Evolutionary conservation across 768 basidiomycete genomes (phyloP).

Genomic region (Pulveroboletus sp.): DNA sequence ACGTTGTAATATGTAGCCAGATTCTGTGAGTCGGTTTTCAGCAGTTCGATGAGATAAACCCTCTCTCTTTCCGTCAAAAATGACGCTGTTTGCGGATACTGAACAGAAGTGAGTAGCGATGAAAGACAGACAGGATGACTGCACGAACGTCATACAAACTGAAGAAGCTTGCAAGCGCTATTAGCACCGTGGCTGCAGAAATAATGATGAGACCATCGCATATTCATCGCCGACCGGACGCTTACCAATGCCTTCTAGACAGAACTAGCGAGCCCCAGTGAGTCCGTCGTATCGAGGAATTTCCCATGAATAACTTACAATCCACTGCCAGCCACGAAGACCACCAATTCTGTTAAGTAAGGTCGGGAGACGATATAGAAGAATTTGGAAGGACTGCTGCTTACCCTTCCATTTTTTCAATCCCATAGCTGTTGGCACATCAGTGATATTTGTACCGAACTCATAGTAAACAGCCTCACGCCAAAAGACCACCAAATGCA

Average conservation of each 20-base stretch:
- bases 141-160: conserved; percentile 46
- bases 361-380: not conserved
- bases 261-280: conserved; percentile 13
- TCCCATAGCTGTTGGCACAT: conserved; percentile 26
- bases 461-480: conserved; percentile 26
- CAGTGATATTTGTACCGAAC: not conserved
- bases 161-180: conserved; percentile 33
- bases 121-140: not conserved
- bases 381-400: conserved; percentile 19
- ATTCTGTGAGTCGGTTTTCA: conserved; percentile 40
- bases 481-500: conserved; percentile 43
- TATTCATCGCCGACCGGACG: no score
- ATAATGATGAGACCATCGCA: not conserved
- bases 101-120: not conserved
- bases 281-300: not conserved
- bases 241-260: conserved; percentile 18
- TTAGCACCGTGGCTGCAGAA: conserved; percentile 13
- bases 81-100: conserved; percentile 53
- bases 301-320: conserved; percentile 13
- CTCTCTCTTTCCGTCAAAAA: conserved; percentile 46
- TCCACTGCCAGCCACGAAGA: conserved; percentile 29
- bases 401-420: conserved; percentile 26
- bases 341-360: conserved; percentile 9
- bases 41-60: conserved; percentile 33
- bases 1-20: conserved; percentile 40